Base-by-base conservation (phyloP, 345 rosid species). In the Orychophragmus violaceus region DNA sequence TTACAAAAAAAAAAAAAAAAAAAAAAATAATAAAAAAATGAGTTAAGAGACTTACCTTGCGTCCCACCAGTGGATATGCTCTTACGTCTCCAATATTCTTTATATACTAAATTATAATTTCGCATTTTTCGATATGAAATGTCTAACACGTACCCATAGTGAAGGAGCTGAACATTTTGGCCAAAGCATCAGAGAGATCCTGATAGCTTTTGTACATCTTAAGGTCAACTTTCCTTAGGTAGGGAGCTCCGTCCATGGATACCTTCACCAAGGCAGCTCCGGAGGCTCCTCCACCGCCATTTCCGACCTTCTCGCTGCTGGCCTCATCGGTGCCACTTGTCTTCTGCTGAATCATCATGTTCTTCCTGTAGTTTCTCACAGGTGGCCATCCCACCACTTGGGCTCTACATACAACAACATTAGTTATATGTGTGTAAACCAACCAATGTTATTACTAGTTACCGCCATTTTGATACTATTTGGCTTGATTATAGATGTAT, bases 371-470 rank as follows among this genome's bases (percentile, higher is more conserved):
- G 22, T 88, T 83, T 66, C 98, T 72, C 73, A 92, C 96, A 8
- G 98, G 96, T 56, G 98, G 98, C 98, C 98, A 92, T 35, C 98
- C 98, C 63, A 92, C 91, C 13, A 92, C 93, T 74, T 92, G 96
- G 13, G 88, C 82, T 81, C 96, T 92, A 71, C 67, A 36, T 46
- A 62, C 45, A 59, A 50, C 35, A 35, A 24, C 49, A 67, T 30
- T 33, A 24, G 8, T 37, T 41, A 11, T 3, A 16, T 28, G 21
- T 41, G 2, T 21, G 55, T 70, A 10, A 30, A 12, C 18, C 4
- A 22, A 35, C 8, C 12, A 48, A 48, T 45, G 52, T 45, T 25
- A 55, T 18, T 19, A 71, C 36, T 27, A 17, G 12, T 59, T 50
- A 70, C 67, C 53, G 24, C 45, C 5, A 21, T 48, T 35, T 8